Evolutionary conservation across 2,329 filamentous ascomycete species (phyloP).

Genomic region (Diaporthe vexans): DNA sequence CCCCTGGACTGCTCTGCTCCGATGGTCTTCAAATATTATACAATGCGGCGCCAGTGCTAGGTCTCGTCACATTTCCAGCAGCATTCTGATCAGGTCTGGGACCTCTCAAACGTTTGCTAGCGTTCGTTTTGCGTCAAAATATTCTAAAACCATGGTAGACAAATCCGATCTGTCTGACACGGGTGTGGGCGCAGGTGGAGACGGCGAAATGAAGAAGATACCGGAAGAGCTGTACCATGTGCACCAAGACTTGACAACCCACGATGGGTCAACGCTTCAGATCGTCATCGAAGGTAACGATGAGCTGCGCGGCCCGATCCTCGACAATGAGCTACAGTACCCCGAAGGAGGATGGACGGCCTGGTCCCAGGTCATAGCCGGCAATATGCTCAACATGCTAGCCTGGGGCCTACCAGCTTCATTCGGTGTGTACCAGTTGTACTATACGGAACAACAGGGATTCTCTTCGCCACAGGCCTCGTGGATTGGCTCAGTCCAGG

Average conservation of each 20-base stretch:
- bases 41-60: background rate
- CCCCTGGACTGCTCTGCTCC: too few relatives aligned
- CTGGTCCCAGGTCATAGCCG: slow-evolving; percentile 54
- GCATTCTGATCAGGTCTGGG: background rate
- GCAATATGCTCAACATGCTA: slow-evolving; percentile 62
- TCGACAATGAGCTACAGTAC: background rate
- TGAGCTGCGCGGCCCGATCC: background rate
- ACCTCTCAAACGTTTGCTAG: background rate
- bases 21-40: too few relatives aligned
- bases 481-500: slow-evolving; percentile 66
- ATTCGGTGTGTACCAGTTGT: slow-evolving; percentile 64
- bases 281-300: background rate
- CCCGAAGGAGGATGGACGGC: background rate
- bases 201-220: background rate
- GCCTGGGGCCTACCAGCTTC: slow-evolving; percentile 65
- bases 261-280: background rate
- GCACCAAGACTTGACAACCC: too few relatives aligned
- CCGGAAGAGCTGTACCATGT: background rate
- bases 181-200: background rate
- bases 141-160: background rate
- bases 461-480: slow-evolving; percentile 55
- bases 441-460: slow-evolving; percentile 56
- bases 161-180: too few relatives aligned
- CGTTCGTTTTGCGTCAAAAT: background rate
- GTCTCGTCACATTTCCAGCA: background rate